Percentiles rank a stretch among this genome's conserved stretches.
Conservation (phyloP, 1,284 basidiomycete species). For the Omphalotus olearius region DNA sequence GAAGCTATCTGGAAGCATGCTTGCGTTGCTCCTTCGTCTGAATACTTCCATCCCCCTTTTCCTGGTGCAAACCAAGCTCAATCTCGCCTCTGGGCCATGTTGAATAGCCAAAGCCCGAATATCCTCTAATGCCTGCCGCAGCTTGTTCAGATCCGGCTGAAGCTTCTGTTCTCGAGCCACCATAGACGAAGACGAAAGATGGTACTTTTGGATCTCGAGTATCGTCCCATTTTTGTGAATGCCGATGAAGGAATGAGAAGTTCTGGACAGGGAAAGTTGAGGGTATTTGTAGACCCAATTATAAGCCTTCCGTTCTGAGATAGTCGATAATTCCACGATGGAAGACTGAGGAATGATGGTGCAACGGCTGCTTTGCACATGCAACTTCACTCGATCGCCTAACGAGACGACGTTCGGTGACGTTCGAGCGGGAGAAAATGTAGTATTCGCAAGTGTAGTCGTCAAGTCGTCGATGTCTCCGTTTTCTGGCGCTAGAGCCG, state of each 20-base stretch:
- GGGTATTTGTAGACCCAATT: slow-evolving; percentile 46
- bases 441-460: slow-evolving; percentile 21
- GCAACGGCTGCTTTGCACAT: slow-evolving; percentile 33
- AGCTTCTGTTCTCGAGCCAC: slow-evolving; percentile 27
- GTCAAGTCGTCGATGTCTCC: slow-evolving; percentile 32
- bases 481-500: slow-evolving; percentile 27
- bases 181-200: slow-evolving; percentile 29
- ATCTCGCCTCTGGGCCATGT: slow-evolving; percentile 36
- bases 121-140: slow-evolving; percentile 33
- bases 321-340: slow-evolving; percentile 46
- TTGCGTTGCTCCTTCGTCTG: slow-evolving; percentile 31
- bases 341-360: slow-evolving; percentile 35
- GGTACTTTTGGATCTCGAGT: slow-evolving; percentile 35
- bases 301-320: slow-evolving; percentile 27
- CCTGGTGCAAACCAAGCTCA: slow-evolving; percentile 41
- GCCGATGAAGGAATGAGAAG: slow-evolving; percentile 44
- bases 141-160: slow-evolving; percentile 33
- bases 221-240: slow-evolving; percentile 45
- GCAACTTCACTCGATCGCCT: slow-evolving; percentile 17
- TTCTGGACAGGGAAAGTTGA: slow-evolving; percentile 55
- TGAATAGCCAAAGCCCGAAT: slow-evolving; percentile 40
- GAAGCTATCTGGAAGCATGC: slow-evolving; percentile 37
- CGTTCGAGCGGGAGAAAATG: background rate
- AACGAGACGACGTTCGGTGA: background rate
- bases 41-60: slow-evolving; percentile 38